Evolutionary conservation across 2,329 filamentous ascomycete genomes (phyloP).

Genomic region (Alternaria arbusti): DNA sequence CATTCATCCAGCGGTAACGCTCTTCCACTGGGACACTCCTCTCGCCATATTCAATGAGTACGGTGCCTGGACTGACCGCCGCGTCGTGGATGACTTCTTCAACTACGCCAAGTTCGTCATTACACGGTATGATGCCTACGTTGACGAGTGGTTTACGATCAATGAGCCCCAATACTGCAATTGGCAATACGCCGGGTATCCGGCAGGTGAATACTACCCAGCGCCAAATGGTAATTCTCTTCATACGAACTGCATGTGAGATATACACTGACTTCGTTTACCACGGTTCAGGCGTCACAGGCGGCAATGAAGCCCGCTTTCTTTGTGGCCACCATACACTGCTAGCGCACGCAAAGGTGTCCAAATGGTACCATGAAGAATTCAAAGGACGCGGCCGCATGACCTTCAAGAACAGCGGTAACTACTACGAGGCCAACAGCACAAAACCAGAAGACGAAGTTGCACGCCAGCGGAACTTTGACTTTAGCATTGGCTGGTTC

Average conservation of each 20-base stretch:
- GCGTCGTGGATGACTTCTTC: constrained; percentile 52
- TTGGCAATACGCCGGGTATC: constrained; percentile 56
- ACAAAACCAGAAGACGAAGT: constrained; percentile 45
- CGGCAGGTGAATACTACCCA: constrained; percentile 54
- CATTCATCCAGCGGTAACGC: constrained; percentile 46
- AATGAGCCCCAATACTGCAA: constrained; percentile 56
- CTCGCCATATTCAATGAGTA: constrained; percentile 52
- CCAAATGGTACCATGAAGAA: constrained; percentile 55
- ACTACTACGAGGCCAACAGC: constrained; percentile 51
- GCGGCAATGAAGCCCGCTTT: constrained; percentile 51
- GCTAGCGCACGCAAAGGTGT: constrained; percentile 52
- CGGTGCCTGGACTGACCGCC: constrained; percentile 48
- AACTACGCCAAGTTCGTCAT: constrained; percentile 54
- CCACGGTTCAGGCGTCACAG: constrained; percentile 36
- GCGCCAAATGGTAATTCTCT: constrained; percentile 46
- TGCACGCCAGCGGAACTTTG: constrained; percentile 49
- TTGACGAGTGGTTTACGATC: constrained; percentile 52
- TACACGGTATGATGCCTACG: constrained; percentile 48
- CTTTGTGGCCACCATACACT: constrained; percentile 54
- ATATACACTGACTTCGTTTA: not conserved
- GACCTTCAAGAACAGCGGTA: constrained; percentile 53
- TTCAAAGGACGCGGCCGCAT: constrained; percentile 52
- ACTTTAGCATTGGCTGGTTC: constrained; percentile 55
- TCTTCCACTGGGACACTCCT: constrained; percentile 54
- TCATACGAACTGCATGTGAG: not conserved